Percentiles rank a stretch among this genome's conserved stretches.
These are phyloP conservation scores for Neofusicoccum cordaticola DNA, from an alignment of 2,329 filamentous ascomycete genomes.

Conservation along the genomic window DNA sequence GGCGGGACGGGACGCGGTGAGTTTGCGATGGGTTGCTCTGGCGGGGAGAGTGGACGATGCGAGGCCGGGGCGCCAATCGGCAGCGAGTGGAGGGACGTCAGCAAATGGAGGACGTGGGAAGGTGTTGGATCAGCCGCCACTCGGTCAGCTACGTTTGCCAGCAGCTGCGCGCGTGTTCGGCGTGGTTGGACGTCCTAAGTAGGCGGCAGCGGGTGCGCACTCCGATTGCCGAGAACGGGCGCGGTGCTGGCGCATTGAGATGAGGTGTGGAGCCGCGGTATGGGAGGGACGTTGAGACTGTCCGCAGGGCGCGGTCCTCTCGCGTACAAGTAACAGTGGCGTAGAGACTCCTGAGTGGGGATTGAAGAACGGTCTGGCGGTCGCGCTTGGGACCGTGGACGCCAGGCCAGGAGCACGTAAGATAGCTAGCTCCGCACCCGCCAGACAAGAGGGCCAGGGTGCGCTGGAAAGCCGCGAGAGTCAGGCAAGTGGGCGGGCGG, in stretches of 20 bases:
- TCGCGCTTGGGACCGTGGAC: conserved; percentile 14
- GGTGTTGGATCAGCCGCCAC: conserved; percentile 10
- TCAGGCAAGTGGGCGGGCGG: neutral
- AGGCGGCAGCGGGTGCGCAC: conserved; percentile 16
- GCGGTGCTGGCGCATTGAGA: conserved; percentile 19
- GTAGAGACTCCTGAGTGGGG: conserved; percentile 17
- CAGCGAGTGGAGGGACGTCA: neutral
- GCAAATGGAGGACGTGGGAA: neutral
- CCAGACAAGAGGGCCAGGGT: conserved; percentile 5
- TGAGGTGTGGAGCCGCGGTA: conserved; percentile 17
- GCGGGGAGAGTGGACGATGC: neutral
- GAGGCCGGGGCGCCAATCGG: conserved; percentile 17
- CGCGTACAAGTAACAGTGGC: conserved; percentile 17
- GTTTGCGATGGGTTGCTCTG: conserved; percentile 16
- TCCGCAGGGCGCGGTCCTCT: conserved; percentile 4
- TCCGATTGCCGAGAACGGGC: conserved; percentile 17
- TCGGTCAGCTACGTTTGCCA: conserved; percentile 7
- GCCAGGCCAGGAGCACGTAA: conserved; percentile 15
- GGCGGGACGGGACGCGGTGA: conserved; percentile 12
- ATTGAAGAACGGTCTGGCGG: conserved; percentile 18
- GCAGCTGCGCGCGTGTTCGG: conserved; percentile 1
- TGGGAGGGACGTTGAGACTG: conserved; percentile 13
- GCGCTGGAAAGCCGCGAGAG: conserved; percentile 1
- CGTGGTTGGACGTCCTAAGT: conserved; percentile 15
- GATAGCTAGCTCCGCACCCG: conserved; percentile 15